Conservation (phyloP, 768 basidiomycete genomes). For the Mycena capillaripes region DNA sequence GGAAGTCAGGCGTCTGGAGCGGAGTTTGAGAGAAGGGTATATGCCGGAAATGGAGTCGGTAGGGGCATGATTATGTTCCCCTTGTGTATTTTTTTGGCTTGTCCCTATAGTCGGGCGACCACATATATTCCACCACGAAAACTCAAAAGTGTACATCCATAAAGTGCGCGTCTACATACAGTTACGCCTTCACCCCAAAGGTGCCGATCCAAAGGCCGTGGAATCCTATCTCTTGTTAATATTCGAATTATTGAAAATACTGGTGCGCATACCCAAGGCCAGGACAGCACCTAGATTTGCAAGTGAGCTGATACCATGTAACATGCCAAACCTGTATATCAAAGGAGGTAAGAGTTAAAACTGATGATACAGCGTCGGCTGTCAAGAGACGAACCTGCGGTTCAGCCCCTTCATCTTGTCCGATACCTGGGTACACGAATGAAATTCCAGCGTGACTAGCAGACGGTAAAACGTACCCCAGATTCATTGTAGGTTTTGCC, state of each 20-base stretch:
- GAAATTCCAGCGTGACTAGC: not conserved
- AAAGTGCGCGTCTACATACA: constrained; percentile 1
- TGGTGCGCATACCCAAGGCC: constrained; percentile 52
- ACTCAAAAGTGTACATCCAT: constrained; percentile 23
- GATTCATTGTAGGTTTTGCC: constrained; percentile 76
- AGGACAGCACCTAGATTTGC: constrained; percentile 74
- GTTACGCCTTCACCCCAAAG: constrained; percentile 59
- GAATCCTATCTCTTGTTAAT: constrained; percentile 47
- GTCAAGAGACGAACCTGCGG: no score
- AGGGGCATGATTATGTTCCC: constrained; percentile 69
- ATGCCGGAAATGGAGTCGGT: constrained; percentile 84
- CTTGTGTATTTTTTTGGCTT: constrained; percentile 50
- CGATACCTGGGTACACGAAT: constrained; percentile 63
- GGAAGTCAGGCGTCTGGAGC: constrained; percentile 87
- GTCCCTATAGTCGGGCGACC: constrained; percentile 18
- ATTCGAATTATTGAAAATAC: not conserved
- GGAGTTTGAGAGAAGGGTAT: constrained; percentile 87
- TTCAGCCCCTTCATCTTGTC: constrained; percentile 78
- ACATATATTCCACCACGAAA: constrained; percentile 21
- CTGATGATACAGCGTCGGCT: no score
- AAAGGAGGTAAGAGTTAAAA: no score
- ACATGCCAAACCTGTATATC: constrained; percentile 73
- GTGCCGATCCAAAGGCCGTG: constrained; percentile 82
- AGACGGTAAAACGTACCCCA: constrained; percentile 57
- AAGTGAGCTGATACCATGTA: constrained; percentile 80